Evolutionary conservation across 768 basidiomycete genomes (phyloP).

Genomic region (Pulveroboletus sp.): DNA sequence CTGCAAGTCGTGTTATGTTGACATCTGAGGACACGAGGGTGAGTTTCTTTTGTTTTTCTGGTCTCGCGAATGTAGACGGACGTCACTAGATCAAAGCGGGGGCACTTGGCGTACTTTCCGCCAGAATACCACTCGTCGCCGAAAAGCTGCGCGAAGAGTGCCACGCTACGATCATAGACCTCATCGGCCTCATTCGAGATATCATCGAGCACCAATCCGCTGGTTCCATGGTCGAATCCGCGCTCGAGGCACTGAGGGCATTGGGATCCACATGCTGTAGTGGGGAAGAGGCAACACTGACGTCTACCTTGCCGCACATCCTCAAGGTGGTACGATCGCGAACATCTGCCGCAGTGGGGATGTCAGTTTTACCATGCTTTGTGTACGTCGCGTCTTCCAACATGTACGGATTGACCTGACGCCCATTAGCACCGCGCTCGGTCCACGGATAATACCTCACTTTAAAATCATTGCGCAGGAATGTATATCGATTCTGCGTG

Average conservation of each 20-base stretch:
- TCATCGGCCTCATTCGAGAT: constrained; percentile 49
- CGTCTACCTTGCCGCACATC: constrained; percentile 56
- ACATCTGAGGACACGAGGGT: constrained; percentile 53
- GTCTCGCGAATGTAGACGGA: background rate
- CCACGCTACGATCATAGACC: constrained; percentile 47
- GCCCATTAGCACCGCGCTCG: constrained; percentile 60
- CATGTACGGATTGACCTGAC: constrained; percentile 1
- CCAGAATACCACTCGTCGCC: constrained; percentile 62
- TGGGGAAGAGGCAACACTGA: constrained; percentile 66
- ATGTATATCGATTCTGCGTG: constrained; percentile 48
- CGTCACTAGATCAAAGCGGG: constrained; percentile 54
- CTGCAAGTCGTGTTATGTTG: constrained; percentile 54
- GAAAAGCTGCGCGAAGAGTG: constrained; percentile 52
- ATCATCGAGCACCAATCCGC: constrained; percentile 45
- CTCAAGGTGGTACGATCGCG: constrained; percentile 47
- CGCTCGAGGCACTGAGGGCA: constrained; percentile 58
- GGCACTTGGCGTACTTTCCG: constrained; percentile 67
- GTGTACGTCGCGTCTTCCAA: constrained; percentile 42
- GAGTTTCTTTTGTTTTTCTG: constrained; percentile 15
- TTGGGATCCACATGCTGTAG: constrained; percentile 55
- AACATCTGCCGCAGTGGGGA: constrained; percentile 37
- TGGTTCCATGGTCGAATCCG: constrained; percentile 39
- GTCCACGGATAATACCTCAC: constrained; percentile 85
- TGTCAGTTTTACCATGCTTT: constrained; percentile 58
- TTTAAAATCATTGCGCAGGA: constrained; percentile 70